Percentiles rank a stretch among this genome's conserved stretches.
Evolutionary conservation across 2,329 filamentous ascomycete genomes (phyloP).

Genomic region (Seiridium cupressi): DNA sequence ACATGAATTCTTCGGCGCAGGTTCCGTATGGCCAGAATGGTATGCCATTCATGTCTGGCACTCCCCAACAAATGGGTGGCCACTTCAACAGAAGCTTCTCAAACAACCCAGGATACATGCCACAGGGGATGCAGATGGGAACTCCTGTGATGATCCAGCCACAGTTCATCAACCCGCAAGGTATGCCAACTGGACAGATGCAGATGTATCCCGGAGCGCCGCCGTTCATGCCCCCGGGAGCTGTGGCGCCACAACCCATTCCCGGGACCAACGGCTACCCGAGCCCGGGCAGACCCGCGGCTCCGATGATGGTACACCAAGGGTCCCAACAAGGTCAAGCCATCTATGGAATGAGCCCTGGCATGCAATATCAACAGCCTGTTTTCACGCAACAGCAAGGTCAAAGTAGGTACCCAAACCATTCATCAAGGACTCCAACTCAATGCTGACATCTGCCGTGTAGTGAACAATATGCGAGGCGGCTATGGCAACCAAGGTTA

Average conservation of each 20-base stretch:
- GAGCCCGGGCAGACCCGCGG: conserved; percentile 77
- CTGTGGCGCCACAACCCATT: conserved; percentile 54
- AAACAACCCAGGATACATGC: conserved; percentile 70
- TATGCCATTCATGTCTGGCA: conserved; percentile 67
- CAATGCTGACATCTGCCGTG: conserved; percentile 35
- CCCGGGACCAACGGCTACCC: conserved; percentile 76
- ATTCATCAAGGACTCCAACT: conserved; percentile 14
- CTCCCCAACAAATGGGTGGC: conserved; percentile 65
- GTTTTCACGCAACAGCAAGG: conserved; percentile 70
- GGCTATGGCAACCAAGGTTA: conserved; percentile 58
- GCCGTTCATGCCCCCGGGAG: conserved; percentile 62
- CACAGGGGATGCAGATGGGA: conserved; percentile 69
- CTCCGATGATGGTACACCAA: conserved; percentile 93
- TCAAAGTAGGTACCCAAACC: conserved; percentile 62
- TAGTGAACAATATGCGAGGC: conserved; percentile 57
- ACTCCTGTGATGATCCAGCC: conserved; percentile 81
- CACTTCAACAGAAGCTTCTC: conserved; percentile 65
- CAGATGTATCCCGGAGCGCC: conserved; percentile 73
- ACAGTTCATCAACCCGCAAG: conserved; percentile 73
- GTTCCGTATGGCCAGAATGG: conserved; percentile 71
- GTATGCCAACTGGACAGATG: conserved; percentile 71
- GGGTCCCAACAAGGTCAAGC: conserved; percentile 88
- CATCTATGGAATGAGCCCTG: conserved; percentile 74
- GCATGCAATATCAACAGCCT: conserved; percentile 72
- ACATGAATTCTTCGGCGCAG: conserved; percentile 67